These are phyloP conservation scores for Globisporangium echinulatum DNA, from an alignment of 352 stramenopile genomes.

Conservation along the genomic window DNA sequence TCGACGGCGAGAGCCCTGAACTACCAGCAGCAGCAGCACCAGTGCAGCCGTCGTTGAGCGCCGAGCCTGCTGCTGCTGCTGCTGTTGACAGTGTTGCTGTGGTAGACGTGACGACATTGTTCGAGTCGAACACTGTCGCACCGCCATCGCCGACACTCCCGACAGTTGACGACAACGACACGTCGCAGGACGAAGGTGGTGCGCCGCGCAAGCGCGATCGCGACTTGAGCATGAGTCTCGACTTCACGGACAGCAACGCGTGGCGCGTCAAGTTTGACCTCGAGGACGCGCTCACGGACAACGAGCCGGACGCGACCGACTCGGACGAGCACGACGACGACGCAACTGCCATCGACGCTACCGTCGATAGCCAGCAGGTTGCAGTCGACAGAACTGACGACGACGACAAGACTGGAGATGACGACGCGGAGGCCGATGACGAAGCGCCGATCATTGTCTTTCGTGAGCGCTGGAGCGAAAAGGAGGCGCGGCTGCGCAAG, in stretches of 20 bases:
- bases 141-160: neutral
- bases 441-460: slow-evolving; percentile 77
- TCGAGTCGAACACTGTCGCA: neutral
- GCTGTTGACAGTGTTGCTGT: neutral
- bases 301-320: slow-evolving; percentile 24
- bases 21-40: neutral
- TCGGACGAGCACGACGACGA: slow-evolving; percentile 18
- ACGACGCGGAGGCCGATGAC: slow-evolving; percentile 27
- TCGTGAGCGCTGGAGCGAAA: slow-evolving; percentile 74
- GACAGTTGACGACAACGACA: slow-evolving; percentile 5
- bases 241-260: slow-evolving; percentile 61
- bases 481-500: slow-evolving; percentile 58
- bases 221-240: slow-evolving; percentile 63
- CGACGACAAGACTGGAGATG: slow-evolving; percentile 8
- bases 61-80: neutral
- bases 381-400: neutral
- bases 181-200: slow-evolving; percentile 22
- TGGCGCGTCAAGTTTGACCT: slow-evolving; percentile 75
- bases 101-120: neutral
- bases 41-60: neutral
- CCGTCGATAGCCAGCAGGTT: neutral
- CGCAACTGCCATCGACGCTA: slow-evolving; percentile 23
- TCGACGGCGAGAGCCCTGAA: too few relatives aligned
- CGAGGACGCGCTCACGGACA: slow-evolving; percentile 56
- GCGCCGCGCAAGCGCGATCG: slow-evolving; percentile 23